Evolutionary conservation across 1,284 basidiomycete genomes (phyloP).

Genomic region (Stygiomarasmius scandens): DNA sequence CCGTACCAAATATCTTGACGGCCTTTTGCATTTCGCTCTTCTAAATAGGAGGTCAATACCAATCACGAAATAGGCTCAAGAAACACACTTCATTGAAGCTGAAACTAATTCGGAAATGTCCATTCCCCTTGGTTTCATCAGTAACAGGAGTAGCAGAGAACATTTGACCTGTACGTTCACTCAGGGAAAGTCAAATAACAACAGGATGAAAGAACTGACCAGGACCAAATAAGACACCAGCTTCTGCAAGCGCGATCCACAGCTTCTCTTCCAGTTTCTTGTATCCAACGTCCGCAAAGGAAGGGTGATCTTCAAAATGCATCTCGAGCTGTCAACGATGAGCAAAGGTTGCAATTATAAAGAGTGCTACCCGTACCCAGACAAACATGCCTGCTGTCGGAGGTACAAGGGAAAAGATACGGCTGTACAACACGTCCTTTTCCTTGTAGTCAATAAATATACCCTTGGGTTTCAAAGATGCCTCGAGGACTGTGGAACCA

Average conservation of each 20-base stretch:
- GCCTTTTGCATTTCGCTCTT: slow-evolving; percentile 47
- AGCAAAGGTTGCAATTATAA: not conserved
- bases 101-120: slow-evolving; percentile 68
- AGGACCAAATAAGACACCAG: slow-evolving; percentile 62
- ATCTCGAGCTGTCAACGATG: slow-evolving; percentile 51
- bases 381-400: slow-evolving; percentile 74
- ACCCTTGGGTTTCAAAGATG: slow-evolving; percentile 35
- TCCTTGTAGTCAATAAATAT: slow-evolving; percentile 29
- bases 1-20: slow-evolving; percentile 43
- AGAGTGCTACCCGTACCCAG: slow-evolving; percentile 47
- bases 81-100: slow-evolving; percentile 54
- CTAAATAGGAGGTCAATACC: slow-evolving; percentile 23
- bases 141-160: slow-evolving; percentile 49
- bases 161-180: slow-evolving; percentile 35
- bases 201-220: slow-evolving; percentile 34
- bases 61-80: too few relatives aligned
- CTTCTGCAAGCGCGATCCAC: slow-evolving; percentile 58
- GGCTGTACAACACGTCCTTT: slow-evolving; percentile 37
- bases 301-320: slow-evolving; percentile 64
- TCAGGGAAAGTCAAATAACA: not conserved
- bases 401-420: slow-evolving; percentile 69
- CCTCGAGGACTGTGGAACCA: slow-evolving; percentile 46
- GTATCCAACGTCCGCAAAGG: slow-evolving; percentile 41
- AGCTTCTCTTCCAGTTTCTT: slow-evolving; percentile 57
- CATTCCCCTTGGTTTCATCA: slow-evolving; percentile 36